These are phyloP conservation scores for Tylopilus plumbeoviolaceoides DNA, from an alignment of 768 basidiomycete species.

Conservation along the genomic window DNA sequence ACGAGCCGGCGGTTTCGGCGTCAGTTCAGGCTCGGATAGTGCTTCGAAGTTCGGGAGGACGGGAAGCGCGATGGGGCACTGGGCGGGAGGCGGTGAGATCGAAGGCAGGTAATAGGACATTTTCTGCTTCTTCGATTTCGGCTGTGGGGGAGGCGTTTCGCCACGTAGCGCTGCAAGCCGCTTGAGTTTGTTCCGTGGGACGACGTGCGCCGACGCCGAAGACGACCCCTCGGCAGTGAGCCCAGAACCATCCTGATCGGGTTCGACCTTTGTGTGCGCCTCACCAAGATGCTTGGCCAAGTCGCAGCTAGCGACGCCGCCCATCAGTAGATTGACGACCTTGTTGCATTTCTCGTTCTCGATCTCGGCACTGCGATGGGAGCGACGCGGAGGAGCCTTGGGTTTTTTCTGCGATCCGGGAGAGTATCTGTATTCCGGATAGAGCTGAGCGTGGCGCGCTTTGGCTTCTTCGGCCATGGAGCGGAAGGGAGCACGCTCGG, in stretches of 20 bases:
- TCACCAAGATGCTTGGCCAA: slow-evolving; percentile 21
- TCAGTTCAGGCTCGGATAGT: not conserved
- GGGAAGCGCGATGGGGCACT: slow-evolving; percentile 1
- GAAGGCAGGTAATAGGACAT: not conserved
- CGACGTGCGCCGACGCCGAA: not conserved
- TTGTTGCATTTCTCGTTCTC: slow-evolving; percentile 39
- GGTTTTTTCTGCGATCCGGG: slow-evolving; percentile 37
- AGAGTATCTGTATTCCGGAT: slow-evolving; percentile 63
- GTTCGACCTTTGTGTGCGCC: not conserved
- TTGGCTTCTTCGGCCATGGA: slow-evolving; percentile 45
- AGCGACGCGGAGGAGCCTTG: slow-evolving; percentile 33
- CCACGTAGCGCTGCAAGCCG: slow-evolving; percentile 1
- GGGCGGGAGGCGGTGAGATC: not conserved
- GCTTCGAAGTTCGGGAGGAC: not conserved
- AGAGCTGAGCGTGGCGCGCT: slow-evolving; percentile 41
- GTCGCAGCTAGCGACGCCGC: slow-evolving; percentile 32
- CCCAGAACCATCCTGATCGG: not conserved
- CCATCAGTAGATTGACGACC: slow-evolving; percentile 34
- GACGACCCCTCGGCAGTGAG: not conserved
- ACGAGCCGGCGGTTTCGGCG: not conserved
- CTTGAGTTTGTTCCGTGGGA: slow-evolving; percentile 5
- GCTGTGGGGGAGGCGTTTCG: slow-evolving; percentile 4
- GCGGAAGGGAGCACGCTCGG: slow-evolving; percentile 46
- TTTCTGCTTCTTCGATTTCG: slow-evolving; percentile 8
- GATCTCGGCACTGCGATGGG: slow-evolving; percentile 25